Conservation (phyloP, 805 yeast species). For the Teunomyces cretensis region DNA sequence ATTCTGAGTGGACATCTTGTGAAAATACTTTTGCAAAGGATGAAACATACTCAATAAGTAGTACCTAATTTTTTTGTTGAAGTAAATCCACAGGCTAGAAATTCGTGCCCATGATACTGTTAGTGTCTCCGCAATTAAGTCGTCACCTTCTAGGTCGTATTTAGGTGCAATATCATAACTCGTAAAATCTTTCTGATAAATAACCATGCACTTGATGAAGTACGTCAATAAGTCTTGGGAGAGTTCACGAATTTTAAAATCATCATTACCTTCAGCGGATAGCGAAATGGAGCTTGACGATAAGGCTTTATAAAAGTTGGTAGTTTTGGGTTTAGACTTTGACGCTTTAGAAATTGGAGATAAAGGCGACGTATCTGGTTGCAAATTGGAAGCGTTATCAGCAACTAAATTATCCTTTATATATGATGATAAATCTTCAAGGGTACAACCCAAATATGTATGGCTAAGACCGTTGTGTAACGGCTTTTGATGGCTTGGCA, state of each 20-base stretch:
- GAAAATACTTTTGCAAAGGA: constrained; percentile 22
- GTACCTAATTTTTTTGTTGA: constrained; percentile 25
- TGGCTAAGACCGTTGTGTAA: constrained; percentile 21
- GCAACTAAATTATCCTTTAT: constrained; percentile 17
- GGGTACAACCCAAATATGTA: constrained; percentile 23
- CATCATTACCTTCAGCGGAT: constrained; percentile 19
- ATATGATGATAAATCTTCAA: constrained; percentile 28
- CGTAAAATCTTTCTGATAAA: constrained; percentile 21
- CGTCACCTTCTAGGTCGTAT: background rate
- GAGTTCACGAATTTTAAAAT: constrained; percentile 26
- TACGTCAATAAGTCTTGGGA: constrained; percentile 26
- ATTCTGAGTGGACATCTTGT: constrained; percentile 12
- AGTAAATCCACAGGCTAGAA: constrained; percentile 26
- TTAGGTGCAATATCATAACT: background rate
- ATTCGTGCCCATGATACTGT: constrained; percentile 22
- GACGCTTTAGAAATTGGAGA: background rate
- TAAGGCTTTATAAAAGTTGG: constrained; percentile 9
- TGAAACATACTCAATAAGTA: constrained; percentile 23
- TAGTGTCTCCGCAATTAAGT: constrained; percentile 1
- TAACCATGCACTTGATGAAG: constrained; percentile 22
- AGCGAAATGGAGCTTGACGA: constrained; percentile 14
- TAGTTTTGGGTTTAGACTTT: constrained; percentile 7
- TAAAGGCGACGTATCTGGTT: background rate
- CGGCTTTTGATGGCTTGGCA: constrained; percentile 23
- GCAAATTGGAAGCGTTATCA: background rate